Conservation (phyloP, 2,329 filamentous ascomycete genomes). For the Venturia carpophila region DNA sequence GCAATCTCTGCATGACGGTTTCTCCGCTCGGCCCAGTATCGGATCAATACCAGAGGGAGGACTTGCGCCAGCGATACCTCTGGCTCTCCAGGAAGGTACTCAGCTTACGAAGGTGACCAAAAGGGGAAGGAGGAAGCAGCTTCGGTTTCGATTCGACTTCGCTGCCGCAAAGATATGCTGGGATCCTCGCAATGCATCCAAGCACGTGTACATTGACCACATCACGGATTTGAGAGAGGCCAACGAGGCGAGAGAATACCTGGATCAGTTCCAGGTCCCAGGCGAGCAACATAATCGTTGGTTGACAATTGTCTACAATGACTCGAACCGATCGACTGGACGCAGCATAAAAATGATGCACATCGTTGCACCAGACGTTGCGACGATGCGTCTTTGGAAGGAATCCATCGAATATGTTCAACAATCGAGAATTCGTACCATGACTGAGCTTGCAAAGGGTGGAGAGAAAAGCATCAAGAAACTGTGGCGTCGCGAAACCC, state of each 20-base stretch:
- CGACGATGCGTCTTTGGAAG: constrained; percentile 71
- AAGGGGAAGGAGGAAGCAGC: constrained; percentile 64
- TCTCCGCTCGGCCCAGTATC: constrained; percentile 24
- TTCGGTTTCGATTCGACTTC: constrained; percentile 71
- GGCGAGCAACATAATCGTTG: constrained; percentile 59
- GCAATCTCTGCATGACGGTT: constrained; percentile 28
- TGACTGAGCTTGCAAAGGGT: constrained; percentile 75
- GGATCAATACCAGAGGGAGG: constrained; percentile 21
- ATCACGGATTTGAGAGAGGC: constrained; percentile 84
- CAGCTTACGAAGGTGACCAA: constrained; percentile 75
- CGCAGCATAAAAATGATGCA: constrained; percentile 70
- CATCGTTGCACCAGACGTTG: constrained; percentile 68
- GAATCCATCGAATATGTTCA: constrained; percentile 76
- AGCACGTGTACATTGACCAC: constrained; percentile 89
- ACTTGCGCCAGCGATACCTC: constrained; percentile 66
- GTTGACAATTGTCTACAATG: constrained; percentile 84
- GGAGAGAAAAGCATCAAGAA: constrained; percentile 69
- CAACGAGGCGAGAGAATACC: constrained; percentile 73
- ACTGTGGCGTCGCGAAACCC: constrained; percentile 83
- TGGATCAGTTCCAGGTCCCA: constrained; percentile 55
- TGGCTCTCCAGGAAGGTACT: constrained; percentile 70
- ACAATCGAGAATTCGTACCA: constrained; percentile 78
- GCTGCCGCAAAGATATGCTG: constrained; percentile 81
- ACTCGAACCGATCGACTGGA: constrained; percentile 69
- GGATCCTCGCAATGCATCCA: constrained; percentile 70